These are phyloP conservation scores for Rehmannia glutinosa DNA, from an alignment of 257 asterid species.

Conservation along the genomic window DNA sequence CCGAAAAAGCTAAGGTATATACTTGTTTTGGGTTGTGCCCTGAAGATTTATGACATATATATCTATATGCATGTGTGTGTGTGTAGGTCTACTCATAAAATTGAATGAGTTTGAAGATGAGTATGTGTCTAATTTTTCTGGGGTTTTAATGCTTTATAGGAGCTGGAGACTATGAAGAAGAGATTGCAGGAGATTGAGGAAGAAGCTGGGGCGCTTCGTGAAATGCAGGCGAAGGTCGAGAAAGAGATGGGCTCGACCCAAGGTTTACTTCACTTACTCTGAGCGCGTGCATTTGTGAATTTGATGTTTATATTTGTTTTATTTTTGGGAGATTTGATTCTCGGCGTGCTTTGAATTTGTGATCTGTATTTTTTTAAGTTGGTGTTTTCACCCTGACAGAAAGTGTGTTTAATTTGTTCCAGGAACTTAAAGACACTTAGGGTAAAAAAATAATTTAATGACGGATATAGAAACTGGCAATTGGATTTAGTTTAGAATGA, in stretches of 20 bases:
- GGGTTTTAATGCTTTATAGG: conserved; percentile 33
- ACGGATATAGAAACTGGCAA: background rate
- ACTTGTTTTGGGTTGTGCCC: background rate
- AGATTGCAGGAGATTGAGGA: conserved; percentile 67
- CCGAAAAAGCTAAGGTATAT: conserved; percentile 32
- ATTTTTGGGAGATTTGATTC: background rate
- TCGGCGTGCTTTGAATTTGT: background rate
- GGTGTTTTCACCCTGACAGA: background rate
- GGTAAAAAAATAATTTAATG: too few relatives aligned
- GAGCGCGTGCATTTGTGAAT: background rate
- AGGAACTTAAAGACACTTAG: background rate
- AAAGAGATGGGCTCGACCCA: conserved; percentile 58
- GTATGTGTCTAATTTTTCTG: background rate
- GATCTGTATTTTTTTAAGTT: background rate
- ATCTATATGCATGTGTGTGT: background rate
- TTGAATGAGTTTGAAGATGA: background rate
- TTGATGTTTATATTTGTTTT: background rate
- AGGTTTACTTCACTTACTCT: conserved; percentile 27
- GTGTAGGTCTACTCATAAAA: background rate
- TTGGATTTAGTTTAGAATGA: background rate
- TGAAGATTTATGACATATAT: background rate
- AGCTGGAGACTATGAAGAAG: conserved; percentile 65
- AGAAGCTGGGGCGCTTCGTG: conserved; percentile 60
- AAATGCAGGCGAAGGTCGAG: conserved; percentile 60
- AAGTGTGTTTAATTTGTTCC: background rate